phyloP scores from a whole-genome alignment of 129 eudicot genomes.

The Erigeron canadensis region DNA sequence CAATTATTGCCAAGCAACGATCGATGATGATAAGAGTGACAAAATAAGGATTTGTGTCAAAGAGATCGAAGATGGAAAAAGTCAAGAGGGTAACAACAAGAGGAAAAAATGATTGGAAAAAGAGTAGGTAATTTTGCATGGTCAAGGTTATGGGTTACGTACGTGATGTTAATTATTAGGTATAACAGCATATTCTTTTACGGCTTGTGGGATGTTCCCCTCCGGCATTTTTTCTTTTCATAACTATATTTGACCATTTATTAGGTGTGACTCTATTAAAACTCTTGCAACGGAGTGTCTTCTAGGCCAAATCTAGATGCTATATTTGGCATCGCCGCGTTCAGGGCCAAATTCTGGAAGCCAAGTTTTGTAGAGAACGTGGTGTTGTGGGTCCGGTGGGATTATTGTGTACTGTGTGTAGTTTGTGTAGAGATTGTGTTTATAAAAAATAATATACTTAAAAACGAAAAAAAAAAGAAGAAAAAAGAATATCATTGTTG shows the following conservation, averaged over 20 bases:
- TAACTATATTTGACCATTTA: not conserved
- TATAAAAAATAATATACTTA: too few species aligned
- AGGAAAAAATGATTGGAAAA: slow-evolving; percentile 28
- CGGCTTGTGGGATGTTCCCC: slow-evolving; percentile 19
- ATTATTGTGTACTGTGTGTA: too few species aligned
- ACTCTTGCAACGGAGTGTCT: too few species aligned
- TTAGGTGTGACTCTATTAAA: too few species aligned
- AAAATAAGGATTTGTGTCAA: slow-evolving; percentile 15
- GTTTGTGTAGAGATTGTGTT: too few species aligned
- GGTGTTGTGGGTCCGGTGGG: too few species aligned
- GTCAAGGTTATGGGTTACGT: slow-evolving; percentile 33
- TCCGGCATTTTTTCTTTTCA: not conserved
- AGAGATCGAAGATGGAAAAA: slow-evolving; percentile 8
- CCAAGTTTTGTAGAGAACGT: too few species aligned
- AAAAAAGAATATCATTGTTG: too few species aligned
- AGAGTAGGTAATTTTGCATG: slow-evolving; percentile 42
- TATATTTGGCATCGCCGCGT: too few species aligned
- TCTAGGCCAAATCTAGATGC: too few species aligned
- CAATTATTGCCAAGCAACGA: not conserved
- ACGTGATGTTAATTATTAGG: slow-evolving; percentile 40
- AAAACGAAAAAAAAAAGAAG: too few species aligned
- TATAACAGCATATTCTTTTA: slow-evolving; percentile 23
- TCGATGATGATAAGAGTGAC: not conserved
- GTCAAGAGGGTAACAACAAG: slow-evolving; percentile 37
- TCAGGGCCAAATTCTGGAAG: too few species aligned